Base-by-base conservation (phyloP, 2,329 filamentous ascomycete genomes). In the Pseudogymnoascus sp. region DNA sequence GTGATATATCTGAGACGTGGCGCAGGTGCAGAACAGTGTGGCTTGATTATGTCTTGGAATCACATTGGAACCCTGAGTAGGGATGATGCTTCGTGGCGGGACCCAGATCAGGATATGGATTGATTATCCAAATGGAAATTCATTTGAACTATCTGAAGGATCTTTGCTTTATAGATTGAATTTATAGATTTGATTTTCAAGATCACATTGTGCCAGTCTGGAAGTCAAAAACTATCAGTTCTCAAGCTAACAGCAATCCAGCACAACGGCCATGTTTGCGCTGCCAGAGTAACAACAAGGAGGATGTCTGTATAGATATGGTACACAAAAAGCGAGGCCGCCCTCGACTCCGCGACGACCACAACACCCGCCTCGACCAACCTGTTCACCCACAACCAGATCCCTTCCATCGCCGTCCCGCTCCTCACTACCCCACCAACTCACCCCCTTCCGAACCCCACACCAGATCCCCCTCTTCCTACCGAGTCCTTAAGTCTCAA, bases 311-410 rank as follows among this genome's bases (percentile, higher is more conserved):
- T 72, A 80, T 91, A 69, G 90, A 94, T 74, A 90, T 94, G 35
- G 88, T 91, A 71, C 90, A 94, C 75, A 94, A 93, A 75, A 94
- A 93, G 74, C 80, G 90, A 69, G 90, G 90, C 44, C 82, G 90
- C 59, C 90, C 90, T 65, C 82, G 90, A 67, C 78, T 94, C 68
- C 84, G 90, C 69, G 90, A 93, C 71, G 88, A 90, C 65, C 79
- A 83, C 68, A 84, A 87, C 66, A 71, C 80, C 59, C 79, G 84
- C 66, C 86, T 82, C 69, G 84, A 86, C 64, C 56, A 72, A 14
- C 72, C 78, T 2, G 77, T 80, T 78, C 64, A 74, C 77, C 53
- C 77, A 78, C 65, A 28, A 73, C 76, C 10, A 73, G 77, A 63
- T 82, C 83, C 69, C 72, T 66, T 63, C 68, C 67, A 61, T 63